Evolutionary conservation across 768 basidiomycete genomes (phyloP), one percentile per base, ranked within the genome.

Genomic region (Gloeopeniophorella convolvens): DNA sequence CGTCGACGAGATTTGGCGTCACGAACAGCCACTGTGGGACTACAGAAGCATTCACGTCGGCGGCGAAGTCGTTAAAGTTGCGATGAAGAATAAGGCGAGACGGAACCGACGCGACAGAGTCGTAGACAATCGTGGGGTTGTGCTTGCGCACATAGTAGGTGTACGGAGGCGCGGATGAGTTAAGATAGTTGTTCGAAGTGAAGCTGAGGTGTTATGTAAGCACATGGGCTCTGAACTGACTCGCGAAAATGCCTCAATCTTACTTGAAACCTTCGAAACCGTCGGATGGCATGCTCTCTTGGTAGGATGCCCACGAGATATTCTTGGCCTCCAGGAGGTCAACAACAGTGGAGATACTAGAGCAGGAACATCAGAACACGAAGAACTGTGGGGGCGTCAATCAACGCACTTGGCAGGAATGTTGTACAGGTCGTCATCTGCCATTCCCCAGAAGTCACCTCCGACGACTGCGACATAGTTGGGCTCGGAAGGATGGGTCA

Each of bases 51-150:
- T 70, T 70, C 13, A 81, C 63, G 55, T 84, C 83, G 23, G 68
- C 64, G 8, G 76, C 74, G 54, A 83, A 80, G 60, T 82, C 71
- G 48, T 82, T 82, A 60, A 81, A 83, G 62, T 79, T 82, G 28
- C 81, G 71, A 43, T 75, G 70, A 16, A 72, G 71, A 9, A 59
- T 55, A 11, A 68, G 64, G 34, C 81, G 77, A 0, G 62, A 57
- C 1, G 70, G 54, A 20, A 71, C 69, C 26, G 63, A 60, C 3
- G 74, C 69, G 26, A 83, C 66, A 0, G 75, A 76, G 62, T 82
- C 70, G 62, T 62, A 78, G 45, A 81, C 66, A 34, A 76, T 67
- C 43, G 72, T 60, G 2, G 78, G 78, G 58, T 76, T 73, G 65
- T 80, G 79, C 64, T 80, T 79, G 67, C 78, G 73, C 42, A 68